phyloP scores from a whole-genome alignment of 2,329 filamentous ascomycete genomes.

The Pezicula rhizophila region DNA sequence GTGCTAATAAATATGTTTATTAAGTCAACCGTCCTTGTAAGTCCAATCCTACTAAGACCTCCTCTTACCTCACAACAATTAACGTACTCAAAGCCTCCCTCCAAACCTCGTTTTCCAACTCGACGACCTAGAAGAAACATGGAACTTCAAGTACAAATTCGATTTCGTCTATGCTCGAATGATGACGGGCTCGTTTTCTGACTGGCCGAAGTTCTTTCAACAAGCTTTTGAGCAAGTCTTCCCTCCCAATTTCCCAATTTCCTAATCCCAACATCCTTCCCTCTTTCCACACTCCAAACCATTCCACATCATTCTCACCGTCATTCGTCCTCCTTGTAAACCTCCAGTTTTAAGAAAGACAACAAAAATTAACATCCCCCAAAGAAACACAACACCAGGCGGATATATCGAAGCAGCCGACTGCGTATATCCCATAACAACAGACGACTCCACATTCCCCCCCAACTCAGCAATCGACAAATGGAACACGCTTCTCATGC shows the following conservation, averaged over 20 bases:
- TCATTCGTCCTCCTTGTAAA: neutral
- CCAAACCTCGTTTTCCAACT: slow-evolving; percentile 51
- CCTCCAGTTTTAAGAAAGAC: neutral
- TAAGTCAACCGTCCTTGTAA: too few relatives aligned
- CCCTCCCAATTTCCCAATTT: neutral
- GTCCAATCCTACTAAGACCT: too few relatives aligned
- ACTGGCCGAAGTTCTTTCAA: slow-evolving; percentile 9
- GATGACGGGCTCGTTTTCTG: slow-evolving; percentile 7
- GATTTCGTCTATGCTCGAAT: slow-evolving; percentile 51
- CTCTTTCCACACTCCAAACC: neutral
- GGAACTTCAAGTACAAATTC: slow-evolving; percentile 49
- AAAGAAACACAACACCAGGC: slow-evolving; percentile 18
- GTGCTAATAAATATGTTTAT: too few relatives aligned
- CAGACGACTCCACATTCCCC: slow-evolving; percentile 28
- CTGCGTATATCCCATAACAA: slow-evolving; percentile 16
- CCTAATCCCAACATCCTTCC: too few relatives aligned
- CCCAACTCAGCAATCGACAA: slow-evolving; percentile 3
- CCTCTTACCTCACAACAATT: too few relatives aligned
- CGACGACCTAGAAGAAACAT: slow-evolving; percentile 51
- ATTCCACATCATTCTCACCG: neutral
- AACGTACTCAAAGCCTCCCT: slow-evolving; percentile 35
- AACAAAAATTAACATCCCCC: neutral
- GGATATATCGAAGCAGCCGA: slow-evolving; percentile 29
- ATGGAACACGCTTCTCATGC: slow-evolving; percentile 21
- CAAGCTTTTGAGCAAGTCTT: slow-evolving; percentile 5